Percentiles rank a stretch among this genome's conserved stretches.
These are phyloP conservation scores for Oxalis stricta DNA, from an alignment of 441 rosid genomes.

Conservation along the genomic window DNA sequence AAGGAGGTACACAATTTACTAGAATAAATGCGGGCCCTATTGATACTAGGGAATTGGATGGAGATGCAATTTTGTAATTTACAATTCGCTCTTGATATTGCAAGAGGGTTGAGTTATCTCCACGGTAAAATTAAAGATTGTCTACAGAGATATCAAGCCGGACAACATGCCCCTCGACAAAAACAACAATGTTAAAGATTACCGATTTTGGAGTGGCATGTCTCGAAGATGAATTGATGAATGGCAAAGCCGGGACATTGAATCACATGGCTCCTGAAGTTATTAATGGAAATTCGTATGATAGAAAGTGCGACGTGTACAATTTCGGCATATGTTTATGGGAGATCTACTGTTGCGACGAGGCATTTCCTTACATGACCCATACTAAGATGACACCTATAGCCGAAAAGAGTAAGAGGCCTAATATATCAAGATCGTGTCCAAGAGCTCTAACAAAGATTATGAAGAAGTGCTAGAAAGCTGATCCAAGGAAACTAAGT, in stretches of 20 bases:
- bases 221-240: conserved; percentile 94
- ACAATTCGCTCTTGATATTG: conserved; percentile 88
- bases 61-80: no score
- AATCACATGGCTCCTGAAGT: conserved; percentile 99
- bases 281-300: conserved; percentile 80
- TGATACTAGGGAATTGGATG: no score
- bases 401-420: conserved; percentile 71
- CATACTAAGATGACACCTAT: conserved; percentile 89
- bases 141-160: conserved; percentile 92
- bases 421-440: conserved; percentile 95
- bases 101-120: conserved; percentile 95
- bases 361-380: conserved; percentile 93
- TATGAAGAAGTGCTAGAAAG: conserved; percentile 98
- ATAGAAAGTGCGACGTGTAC: conserved; percentile 90
- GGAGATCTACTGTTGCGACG: conserved; percentile 97
- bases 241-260: conserved; percentile 94
- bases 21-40: conserved; percentile 76
- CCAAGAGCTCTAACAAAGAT: conserved; percentile 79
- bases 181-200: conserved; percentile 68
- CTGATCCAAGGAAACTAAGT: conserved; percentile 83
- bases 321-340: conserved; percentile 93
- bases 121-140: conserved; percentile 87
- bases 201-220: conserved; percentile 98
- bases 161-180: conserved; percentile 92
- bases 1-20: no score